phyloP scores from a whole-genome alignment of 108 stramenopile genomes.

The Discostella pseudostelligera region DNA sequence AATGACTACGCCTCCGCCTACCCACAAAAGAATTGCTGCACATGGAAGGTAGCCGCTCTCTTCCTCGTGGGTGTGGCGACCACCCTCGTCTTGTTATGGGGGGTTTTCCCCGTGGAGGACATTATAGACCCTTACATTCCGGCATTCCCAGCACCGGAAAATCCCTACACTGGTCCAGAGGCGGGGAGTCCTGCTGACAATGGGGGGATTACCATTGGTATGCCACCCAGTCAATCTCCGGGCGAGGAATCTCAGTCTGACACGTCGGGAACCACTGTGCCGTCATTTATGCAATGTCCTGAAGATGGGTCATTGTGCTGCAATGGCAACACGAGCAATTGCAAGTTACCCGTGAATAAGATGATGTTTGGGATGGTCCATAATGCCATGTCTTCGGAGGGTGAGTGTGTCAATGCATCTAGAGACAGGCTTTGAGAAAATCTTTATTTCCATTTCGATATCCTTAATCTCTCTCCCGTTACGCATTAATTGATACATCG shows the following conservation, averaged over 20 bases:
- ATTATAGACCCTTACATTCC: conserved; percentile 33
- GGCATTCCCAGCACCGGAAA: conserved; percentile 24
- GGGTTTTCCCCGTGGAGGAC: conserved; percentile 30
- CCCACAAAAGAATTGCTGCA: conserved; percentile 38
- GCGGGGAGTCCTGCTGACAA: conserved; percentile 22
- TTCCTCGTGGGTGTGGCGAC: conserved; percentile 28
- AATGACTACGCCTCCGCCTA: conserved; percentile 1
- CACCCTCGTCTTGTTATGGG: conserved; percentile 24
- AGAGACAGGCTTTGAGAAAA: too few species aligned
- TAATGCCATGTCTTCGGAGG: conserved; percentile 41
- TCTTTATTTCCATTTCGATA: too few species aligned
- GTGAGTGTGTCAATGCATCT: background rate
- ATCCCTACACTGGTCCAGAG: conserved; percentile 33
- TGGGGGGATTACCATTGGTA: background rate
- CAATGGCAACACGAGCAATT: conserved; percentile 39
- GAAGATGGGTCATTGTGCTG: conserved; percentile 23
- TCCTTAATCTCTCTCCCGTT: too few species aligned
- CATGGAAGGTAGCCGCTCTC: conserved; percentile 22
- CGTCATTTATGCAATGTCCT: conserved; percentile 43
- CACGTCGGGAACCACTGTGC: conserved; percentile 11
- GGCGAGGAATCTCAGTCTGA: conserved; percentile 2
- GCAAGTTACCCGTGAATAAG: conserved; percentile 31
- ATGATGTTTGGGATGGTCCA: conserved; percentile 46
- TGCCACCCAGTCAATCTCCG: conserved; percentile 4
- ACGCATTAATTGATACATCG: too few species aligned